Base-by-base conservation (phyloP, 2,329 filamentous ascomycete species). In the Ascochyta fabae region DNA sequence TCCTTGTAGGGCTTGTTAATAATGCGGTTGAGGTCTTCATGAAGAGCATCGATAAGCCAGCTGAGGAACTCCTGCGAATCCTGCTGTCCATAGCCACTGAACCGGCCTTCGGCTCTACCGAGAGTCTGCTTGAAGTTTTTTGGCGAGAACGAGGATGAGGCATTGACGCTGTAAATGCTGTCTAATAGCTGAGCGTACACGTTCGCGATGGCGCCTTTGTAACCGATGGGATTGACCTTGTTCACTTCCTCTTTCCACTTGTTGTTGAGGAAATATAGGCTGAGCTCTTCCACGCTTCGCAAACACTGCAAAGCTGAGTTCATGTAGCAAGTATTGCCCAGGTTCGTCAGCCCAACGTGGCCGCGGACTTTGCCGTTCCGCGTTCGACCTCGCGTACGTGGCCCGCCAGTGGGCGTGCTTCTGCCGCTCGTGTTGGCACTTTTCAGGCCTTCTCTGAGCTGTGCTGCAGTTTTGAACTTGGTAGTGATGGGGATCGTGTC, bases 241-340 rank as follows among this genome's bases (percentile, higher is more conserved):
- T 99, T 99, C 63, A 98, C 83, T 68, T 99, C 94, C 47, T 83
- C 79, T 66, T 89, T 86, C 77, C 91, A 92, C 59, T 88, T 84
- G 56, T 60, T 62, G 33, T 59, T 69, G 45, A 97, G 77, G 75
- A 99, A 98, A 75, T 96, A 99, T 68, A 92, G 88, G 5, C 92
- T 94, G 61, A 99, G 79, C 75, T 99, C 95, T 71, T 96, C 91
- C 0, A 97, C 92, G 66, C 91, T 96, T 46, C 94, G 88, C 47
- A 99, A 86, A 73, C 95, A 99, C 73, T 99, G 95, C 50, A 98
- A 81, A 9, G 95, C 95, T 22, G 94, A 96, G 76, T 98, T 98
- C 93, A 98, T 97, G 78, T 99, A 99, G 77, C 95, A 99, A 0
- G 95, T 98, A 70, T 99, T 99, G 44, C 95, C 95, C 13, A 99